Evolutionary conservation across 1,284 basidiomycete species (phyloP), one percentile per base, ranked within the genome.

Genomic region (Naganishia sp.): DNA sequence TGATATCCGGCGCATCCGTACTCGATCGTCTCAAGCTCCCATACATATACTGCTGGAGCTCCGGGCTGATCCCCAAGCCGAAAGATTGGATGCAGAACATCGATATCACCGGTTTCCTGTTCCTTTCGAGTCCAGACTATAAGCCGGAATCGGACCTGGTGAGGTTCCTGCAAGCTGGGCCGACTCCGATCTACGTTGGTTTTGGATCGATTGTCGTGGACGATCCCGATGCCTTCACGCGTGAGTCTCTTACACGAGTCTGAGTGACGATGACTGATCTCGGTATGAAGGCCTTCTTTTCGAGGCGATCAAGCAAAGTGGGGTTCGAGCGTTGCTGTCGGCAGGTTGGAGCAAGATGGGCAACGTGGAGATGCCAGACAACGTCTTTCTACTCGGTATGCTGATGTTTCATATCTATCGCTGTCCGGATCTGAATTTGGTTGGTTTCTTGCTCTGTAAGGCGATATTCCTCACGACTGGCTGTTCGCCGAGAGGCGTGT

Each of bases 381-480:
- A 84, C 67, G 79, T 88, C 17, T 86, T 86, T 75, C 85, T 87
- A 45, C 80, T 87, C 17, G 67, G 72, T n/a, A 72, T 51, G 58
- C 35, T 32, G 9, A 9, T 43, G 15, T 7, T 39, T 35, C 21
- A 6, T 23, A 51, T 10, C 3, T 39, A 39, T n/a, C 35, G 13
- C 7, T 39, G 35, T 35, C 13, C 28, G 28, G 28, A 6, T 6
- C 35, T 32, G 5, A 10, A 23, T 23, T 10, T 32, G 23, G 15
- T 1, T 5, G 1, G 1, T n/a, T n/a, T 51, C 21, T 5, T 51
- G 31, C 31, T 21, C 28, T 13, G 7, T 4, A 41, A 63, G 85
- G 83, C 17, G 84, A 84, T 66, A 82, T 88, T 1, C 86, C 87
- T 0, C 87, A 88, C 73, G 87, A 88, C 74, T 89, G 87, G 87